Conservation (phyloP, 768 basidiomycete species). For the Phanerodontia chrysosporium region DNA sequence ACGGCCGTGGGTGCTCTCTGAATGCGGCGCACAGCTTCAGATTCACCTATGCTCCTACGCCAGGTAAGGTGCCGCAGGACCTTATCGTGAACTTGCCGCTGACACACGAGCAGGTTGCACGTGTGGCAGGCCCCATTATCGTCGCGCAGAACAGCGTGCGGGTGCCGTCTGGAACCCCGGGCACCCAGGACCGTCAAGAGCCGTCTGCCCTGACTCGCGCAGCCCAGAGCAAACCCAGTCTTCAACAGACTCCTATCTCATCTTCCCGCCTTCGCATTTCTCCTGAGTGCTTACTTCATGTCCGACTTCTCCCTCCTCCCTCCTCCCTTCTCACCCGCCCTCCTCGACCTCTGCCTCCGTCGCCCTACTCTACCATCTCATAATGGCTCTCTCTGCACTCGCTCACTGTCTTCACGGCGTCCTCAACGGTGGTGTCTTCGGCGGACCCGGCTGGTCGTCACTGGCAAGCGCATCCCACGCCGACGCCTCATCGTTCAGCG, state of each 20-base stretch:
- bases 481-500: conserved; percentile 12
- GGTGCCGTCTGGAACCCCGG: too few species aligned
- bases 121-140: too few species aligned
- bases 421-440: conserved; percentile 8
- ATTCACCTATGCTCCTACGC: too few species aligned
- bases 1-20: too few species aligned
- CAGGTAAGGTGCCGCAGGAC: too few species aligned
- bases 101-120: too few species aligned
- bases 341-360: not conserved
- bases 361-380: conserved; percentile 7
- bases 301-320: conserved; percentile 27
- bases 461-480: conserved; percentile 2
- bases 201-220: not conserved
- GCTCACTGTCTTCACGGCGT: conserved; percentile 13
- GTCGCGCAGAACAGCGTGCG: too few species aligned
- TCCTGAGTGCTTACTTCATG: not conserved
- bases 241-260: not conserved
- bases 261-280: not conserved
- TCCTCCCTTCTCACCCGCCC: not conserved
- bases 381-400: conserved; percentile 15
- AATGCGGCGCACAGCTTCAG: too few species aligned
- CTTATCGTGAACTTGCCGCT: too few species aligned
- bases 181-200: not conserved
- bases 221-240: not conserved
- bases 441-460: conserved; percentile 11